Evolutionary conservation across 768 basidiomycete genomes (phyloP).

Genomic region (Rhodotorula graminis): DNA sequence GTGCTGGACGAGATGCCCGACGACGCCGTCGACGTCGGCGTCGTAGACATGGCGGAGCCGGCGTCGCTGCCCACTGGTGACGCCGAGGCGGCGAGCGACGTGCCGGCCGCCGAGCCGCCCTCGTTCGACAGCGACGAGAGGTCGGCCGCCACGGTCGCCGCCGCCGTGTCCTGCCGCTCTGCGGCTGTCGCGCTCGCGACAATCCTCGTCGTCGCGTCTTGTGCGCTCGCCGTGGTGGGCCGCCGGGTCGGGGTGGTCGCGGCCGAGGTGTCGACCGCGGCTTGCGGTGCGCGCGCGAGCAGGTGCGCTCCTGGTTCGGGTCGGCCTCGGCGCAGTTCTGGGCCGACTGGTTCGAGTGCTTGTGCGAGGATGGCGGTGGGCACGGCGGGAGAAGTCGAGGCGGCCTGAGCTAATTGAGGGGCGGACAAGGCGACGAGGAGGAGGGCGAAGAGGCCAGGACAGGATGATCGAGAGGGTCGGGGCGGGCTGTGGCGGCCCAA

Average conservation of each 20-base stretch:
- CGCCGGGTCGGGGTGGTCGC: background rate
- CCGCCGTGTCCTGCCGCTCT: background rate
- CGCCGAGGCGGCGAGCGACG: background rate
- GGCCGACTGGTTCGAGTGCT: background rate
- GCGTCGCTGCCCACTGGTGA: no score
- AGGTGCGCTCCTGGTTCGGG: no score
- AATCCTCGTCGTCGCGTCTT: background rate
- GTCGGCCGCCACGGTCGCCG: background rate
- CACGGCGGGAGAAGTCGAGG: background rate
- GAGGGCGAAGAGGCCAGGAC: no score
- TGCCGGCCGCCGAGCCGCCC: background rate
- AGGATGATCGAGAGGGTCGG: no score
- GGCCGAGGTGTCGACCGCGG: background rate
- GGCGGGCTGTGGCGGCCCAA: no score
- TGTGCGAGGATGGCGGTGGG: background rate
- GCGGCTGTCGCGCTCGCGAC: no score
- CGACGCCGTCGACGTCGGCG: background rate
- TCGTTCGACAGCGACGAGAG: background rate
- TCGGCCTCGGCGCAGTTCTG: background rate
- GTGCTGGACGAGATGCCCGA: constrained; percentile 3
- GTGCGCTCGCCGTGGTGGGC: background rate
- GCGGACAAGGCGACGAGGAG: no score
- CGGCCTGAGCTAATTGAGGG: background rate
- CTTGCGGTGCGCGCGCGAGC: background rate
- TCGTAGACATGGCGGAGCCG: no score